These are phyloP conservation scores for Penicillium subrubescens DNA, from an alignment of 495 filamentous ascomycete genomes.

Conservation along the genomic window DNA sequence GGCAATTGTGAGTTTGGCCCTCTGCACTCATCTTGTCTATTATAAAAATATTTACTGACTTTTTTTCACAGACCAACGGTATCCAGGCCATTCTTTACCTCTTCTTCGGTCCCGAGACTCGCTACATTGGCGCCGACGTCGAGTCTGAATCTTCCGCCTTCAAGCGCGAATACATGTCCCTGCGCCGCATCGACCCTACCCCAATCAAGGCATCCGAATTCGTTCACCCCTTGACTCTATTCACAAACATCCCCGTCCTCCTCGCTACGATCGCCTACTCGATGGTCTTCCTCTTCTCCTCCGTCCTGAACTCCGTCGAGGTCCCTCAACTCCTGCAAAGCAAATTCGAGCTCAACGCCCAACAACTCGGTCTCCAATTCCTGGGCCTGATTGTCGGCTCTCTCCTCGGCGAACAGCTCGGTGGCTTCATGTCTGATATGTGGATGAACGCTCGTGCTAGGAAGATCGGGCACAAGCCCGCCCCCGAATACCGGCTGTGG, in stretches of 20 bases:
- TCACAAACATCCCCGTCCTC: conserved; percentile 45
- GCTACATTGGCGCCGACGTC: conserved; percentile 43
- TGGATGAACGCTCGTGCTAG: conserved; percentile 50
- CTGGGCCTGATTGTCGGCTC: conserved; percentile 56
- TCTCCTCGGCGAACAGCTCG: conserved; percentile 57
- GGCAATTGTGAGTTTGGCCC: conserved; percentile 42
- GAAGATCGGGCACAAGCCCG: conserved; percentile 35
- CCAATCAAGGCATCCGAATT: conserved; percentile 51
- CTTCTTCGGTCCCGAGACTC: conserved; percentile 60
- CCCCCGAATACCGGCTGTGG: conserved; percentile 55
- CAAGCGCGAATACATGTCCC: conserved; percentile 46
- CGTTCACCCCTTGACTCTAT: conserved; percentile 45
- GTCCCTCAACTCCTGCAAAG: conserved; percentile 53
- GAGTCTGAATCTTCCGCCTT: conserved; percentile 32
- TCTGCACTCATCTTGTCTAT: background rate
- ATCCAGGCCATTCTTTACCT: conserved; percentile 55
- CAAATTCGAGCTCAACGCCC: conserved; percentile 55
- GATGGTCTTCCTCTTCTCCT: conserved; percentile 55
- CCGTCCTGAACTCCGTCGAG: conserved; percentile 53
- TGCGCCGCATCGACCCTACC: conserved; percentile 51
- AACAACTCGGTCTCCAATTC: conserved; percentile 57
- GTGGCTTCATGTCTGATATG: conserved; percentile 51
- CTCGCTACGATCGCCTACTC: conserved; percentile 52
- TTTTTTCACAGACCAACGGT: conserved; percentile 46
- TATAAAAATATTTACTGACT: background rate